Percentiles rank a stretch among this genome's conserved stretches.
phyloP scores from a whole-genome alignment of 139 green algal genomes.

The Micromonas commoda region DNA sequence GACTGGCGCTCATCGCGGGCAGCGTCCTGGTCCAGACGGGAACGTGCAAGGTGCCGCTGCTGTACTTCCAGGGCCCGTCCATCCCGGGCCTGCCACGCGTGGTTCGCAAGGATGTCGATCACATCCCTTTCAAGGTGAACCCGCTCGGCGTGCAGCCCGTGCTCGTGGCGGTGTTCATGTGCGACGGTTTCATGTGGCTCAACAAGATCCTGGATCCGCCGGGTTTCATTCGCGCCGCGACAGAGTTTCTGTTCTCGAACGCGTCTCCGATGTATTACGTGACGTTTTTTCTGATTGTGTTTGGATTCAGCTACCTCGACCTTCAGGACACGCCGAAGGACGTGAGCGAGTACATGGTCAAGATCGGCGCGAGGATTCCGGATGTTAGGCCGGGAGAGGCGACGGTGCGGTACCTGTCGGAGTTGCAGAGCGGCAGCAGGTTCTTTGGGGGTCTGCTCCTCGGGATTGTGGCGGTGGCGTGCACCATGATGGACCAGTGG shows the following conservation, averaged over 20 bases:
- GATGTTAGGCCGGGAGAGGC: background rate
- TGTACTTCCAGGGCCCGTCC: slow-evolving; percentile 13
- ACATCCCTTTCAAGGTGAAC: slow-evolving; percentile 10
- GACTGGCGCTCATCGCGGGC: background rate
- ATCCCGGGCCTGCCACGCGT: background rate
- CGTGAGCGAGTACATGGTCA: slow-evolving; percentile 7
- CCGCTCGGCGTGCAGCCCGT: background rate
- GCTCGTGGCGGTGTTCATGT: background rate
- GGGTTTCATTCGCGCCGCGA: background rate
- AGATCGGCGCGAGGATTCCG: slow-evolving; percentile 11
- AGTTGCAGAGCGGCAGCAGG: background rate
- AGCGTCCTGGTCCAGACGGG: background rate
- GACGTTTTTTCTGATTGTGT: slow-evolving; percentile 3
- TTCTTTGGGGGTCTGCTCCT: slow-evolving; percentile 12
- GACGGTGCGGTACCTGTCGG: background rate
- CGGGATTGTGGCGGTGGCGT: background rate
- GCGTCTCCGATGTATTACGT: slow-evolving; percentile 1
- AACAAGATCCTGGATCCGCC: background rate
- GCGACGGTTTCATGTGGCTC: background rate
- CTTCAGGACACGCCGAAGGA: slow-evolving; percentile 16
- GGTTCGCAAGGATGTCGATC: background rate
- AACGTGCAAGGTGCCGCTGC: slow-evolving; percentile 3
- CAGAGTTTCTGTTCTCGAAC: background rate
- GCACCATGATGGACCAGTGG: background rate
- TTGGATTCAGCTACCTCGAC: slow-evolving; percentile 1